phyloP scores from a whole-genome alignment of 2,329 filamentous ascomycete species.

The Colletotrichum cordylinicola region DNA sequence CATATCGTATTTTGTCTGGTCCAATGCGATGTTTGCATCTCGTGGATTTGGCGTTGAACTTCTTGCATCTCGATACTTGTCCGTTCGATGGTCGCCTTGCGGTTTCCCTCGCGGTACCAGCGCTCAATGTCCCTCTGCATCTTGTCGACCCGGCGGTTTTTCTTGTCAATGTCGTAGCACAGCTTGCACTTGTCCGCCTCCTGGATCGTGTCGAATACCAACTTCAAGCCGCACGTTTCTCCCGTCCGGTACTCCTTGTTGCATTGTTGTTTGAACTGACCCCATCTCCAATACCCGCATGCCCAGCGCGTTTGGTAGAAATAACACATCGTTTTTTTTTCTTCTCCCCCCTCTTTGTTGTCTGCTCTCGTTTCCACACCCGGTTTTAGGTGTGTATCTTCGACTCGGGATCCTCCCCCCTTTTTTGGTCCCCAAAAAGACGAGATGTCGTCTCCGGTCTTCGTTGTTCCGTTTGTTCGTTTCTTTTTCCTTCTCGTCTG shows the following conservation, averaged over 20 bases:
- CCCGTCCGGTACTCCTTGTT: conserved; percentile 94
- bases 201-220: conserved; percentile 77
- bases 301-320: conserved; percentile 87
- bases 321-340: conserved; percentile 77
- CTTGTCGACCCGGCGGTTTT: conserved; percentile 75
- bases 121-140: conserved; percentile 77
- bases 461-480: background rate
- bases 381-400: background rate
- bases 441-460: background rate
- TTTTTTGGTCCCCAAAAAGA: background rate
- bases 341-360: background rate
- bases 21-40: conserved; percentile 47
- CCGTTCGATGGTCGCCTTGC: conserved; percentile 74
- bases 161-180: conserved; percentile 89
- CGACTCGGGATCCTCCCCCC: background rate
- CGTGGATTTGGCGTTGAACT: conserved; percentile 64
- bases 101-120: conserved; percentile 79
- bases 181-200: conserved; percentile 75
- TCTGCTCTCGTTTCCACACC: background rate
- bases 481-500: background rate
- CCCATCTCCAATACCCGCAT: conserved; percentile 95
- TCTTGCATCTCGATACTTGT: conserved; percentile 73
- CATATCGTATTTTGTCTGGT: conserved; percentile 41
- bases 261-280: conserved; percentile 90
- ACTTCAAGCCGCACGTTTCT: conserved; percentile 94